Conservation (phyloP, 306 rosid species). For the Castanea mollissima region DNA sequence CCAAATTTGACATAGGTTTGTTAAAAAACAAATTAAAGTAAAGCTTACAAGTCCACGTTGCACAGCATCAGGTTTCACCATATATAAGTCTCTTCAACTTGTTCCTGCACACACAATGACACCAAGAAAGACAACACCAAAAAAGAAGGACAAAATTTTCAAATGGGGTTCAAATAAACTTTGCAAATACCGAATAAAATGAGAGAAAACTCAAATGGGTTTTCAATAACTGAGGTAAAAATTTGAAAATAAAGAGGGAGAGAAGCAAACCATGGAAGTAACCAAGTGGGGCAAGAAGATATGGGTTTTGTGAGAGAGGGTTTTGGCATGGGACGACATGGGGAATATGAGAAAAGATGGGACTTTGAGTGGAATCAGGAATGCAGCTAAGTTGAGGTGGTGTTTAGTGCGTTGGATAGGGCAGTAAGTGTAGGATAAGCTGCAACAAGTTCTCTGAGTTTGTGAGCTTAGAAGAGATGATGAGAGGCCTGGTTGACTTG, state of each 20-base stretch:
- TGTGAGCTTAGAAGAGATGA: constrained; percentile 42
- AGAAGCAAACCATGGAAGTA: constrained; percentile 63
- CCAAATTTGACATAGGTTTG: background rate
- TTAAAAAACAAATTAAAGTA: background rate
- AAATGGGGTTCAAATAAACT: constrained; percentile 6
- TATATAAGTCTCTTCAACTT: constrained; percentile 81
- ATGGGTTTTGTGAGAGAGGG: constrained; percentile 39
- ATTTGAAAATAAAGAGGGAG: background rate
- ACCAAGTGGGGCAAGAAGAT: constrained; percentile 81
- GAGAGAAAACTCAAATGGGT: background rate
- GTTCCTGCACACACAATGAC: constrained; percentile 53
- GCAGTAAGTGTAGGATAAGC: constrained; percentile 29
- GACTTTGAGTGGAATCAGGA: constrained; percentile 45
- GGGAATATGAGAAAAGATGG: constrained; percentile 49
- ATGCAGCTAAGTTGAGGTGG: constrained; percentile 54
- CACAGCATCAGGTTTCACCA: constrained; percentile 98
- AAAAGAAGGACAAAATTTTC: constrained; percentile 1
- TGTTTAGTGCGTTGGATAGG: constrained; percentile 24
- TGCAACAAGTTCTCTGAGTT: constrained; percentile 12
- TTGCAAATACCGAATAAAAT: background rate
- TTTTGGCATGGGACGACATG: constrained; percentile 37
- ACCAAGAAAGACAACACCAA: background rate
- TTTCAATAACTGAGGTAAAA: background rate
- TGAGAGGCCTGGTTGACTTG: constrained; percentile 35
- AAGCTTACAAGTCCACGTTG: constrained; percentile 91